Conservation (phyloP, 2,329 filamentous ascomycete species). For the Xylariaceae sp. region DNA sequence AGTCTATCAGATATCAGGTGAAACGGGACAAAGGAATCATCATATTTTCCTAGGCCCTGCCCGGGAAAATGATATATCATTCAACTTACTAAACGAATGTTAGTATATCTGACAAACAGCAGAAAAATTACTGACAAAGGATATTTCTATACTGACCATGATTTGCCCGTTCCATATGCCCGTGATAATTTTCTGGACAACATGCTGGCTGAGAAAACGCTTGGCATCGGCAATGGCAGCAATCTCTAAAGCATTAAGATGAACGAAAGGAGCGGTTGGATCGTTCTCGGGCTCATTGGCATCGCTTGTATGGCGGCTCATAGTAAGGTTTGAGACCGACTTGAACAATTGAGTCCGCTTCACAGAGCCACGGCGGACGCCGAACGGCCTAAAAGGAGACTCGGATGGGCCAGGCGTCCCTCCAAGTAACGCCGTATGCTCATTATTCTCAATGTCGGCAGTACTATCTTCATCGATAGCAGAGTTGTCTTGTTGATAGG, state of each 20-base stretch:
- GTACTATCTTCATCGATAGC: constrained; percentile 20
- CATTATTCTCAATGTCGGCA: constrained; percentile 43
- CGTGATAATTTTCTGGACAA: constrained; percentile 68
- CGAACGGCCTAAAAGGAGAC: constrained; percentile 22
- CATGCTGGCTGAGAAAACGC: constrained; percentile 65
- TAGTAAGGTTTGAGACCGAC: constrained; percentile 54
- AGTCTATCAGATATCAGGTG: too few species aligned
- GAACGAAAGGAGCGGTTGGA: constrained; percentile 68
- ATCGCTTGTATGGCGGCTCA: constrained; percentile 39
- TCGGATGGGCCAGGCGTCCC: constrained; percentile 15
- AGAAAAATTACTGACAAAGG: too few species aligned
- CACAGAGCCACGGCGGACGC: constrained; percentile 36
- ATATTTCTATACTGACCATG: too few species aligned
- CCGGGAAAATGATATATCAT: too few species aligned
- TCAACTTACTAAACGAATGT: too few species aligned
- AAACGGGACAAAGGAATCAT: too few species aligned
- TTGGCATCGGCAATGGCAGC: constrained; percentile 68
- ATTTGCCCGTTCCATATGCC: constrained; percentile 72
- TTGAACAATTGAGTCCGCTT: constrained; percentile 49
- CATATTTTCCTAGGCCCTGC: too few species aligned
- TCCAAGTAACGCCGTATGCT: constrained; percentile 45
- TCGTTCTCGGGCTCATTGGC: constrained; percentile 52
- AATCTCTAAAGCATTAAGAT: constrained; percentile 78
- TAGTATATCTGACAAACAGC: too few species aligned
- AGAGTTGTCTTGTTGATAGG: constrained; percentile 22